Percentiles rank a stretch among this genome's conserved stretches.
Conservation (phyloP, 164 flowering plant genomes). For the Vitis rotundifolia region DNA sequence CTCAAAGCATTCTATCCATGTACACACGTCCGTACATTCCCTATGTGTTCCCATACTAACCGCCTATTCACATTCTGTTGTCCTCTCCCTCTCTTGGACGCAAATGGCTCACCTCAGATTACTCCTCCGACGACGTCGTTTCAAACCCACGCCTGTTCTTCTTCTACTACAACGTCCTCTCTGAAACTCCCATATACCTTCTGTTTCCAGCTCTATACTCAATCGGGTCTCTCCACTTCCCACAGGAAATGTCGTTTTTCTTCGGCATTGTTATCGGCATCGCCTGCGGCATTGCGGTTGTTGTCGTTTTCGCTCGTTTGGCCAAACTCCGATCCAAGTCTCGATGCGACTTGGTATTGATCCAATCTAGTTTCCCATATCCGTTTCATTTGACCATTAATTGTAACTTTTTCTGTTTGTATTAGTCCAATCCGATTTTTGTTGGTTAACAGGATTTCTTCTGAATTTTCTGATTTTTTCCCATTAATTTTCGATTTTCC, state of each 20-base stretch:
- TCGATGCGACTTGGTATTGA: conserved; percentile 49
- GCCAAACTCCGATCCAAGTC: conserved; percentile 41
- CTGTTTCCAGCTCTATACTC: background rate
- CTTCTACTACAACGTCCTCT: background rate
- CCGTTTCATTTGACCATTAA: background rate
- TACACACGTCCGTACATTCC: too few relatives aligned
- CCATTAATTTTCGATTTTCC: background rate
- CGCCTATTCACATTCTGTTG: too few relatives aligned
- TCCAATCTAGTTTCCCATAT: background rate
- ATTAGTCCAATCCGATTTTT: background rate
- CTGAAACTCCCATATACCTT: background rate
- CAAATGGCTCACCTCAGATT: too few relatives aligned
- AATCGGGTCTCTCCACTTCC: background rate
- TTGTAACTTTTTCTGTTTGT: background rate
- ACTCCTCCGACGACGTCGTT: too few relatives aligned
- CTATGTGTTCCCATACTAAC: too few relatives aligned
- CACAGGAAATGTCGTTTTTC: conserved; percentile 40
- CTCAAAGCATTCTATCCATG: too few relatives aligned
- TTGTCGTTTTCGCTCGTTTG: conserved; percentile 41
- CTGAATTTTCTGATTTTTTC: background rate
- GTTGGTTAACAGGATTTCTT: background rate
- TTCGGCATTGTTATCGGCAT: conserved; percentile 45
- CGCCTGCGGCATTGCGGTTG: conserved; percentile 41
- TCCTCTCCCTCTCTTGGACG: too few relatives aligned
- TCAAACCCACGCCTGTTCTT: background rate